Evolutionary conservation across 208 protist genomes (phyloP).

Genomic region (Crithidia sp.): DNA sequence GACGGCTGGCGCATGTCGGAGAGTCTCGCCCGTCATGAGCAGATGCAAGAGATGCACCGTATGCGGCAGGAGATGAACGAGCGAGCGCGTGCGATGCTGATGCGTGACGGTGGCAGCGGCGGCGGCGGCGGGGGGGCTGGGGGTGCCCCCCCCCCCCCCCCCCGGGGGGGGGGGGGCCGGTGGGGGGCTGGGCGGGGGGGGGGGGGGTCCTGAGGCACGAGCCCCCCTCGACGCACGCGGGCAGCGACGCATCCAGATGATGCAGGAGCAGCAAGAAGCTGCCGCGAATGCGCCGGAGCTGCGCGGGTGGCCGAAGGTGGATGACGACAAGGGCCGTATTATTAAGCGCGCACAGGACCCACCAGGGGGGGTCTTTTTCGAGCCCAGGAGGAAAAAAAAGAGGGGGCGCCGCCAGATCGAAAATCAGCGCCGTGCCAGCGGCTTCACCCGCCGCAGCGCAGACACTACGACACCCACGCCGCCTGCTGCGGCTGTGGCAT

Average conservation of each 20-base stretch:
- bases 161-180: not conserved
- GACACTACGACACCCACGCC: too few relatives aligned
- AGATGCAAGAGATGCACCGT: slow-evolving; percentile 74
- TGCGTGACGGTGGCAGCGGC: slow-evolving; percentile 10
- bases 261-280: slow-evolving; percentile 38
- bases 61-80: slow-evolving; percentile 79
- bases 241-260: slow-evolving; percentile 57
- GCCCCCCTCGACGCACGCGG: slow-evolving; percentile 71
- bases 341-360: slow-evolving; percentile 68
- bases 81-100: slow-evolving; percentile 35
- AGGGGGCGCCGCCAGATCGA: slow-evolving; percentile 47
- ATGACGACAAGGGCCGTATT: slow-evolving; percentile 65
- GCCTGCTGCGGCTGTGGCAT: not conserved
- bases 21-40: slow-evolving; percentile 73
- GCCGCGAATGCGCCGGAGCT: slow-evolving; percentile 30
- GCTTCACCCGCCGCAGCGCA: slow-evolving; percentile 16
- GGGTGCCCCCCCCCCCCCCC: too few relatives aligned
- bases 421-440: slow-evolving; percentile 33
- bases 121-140: slow-evolving; percentile 5
- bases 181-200: slow-evolving; percentile 32
- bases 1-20: slow-evolving; percentile 86
- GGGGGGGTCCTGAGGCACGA: slow-evolving; percentile 49
- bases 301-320: slow-evolving; percentile 67
- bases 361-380: slow-evolving; percentile 67
- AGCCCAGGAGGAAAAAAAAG: slow-evolving; percentile 59